Percentiles rank a stretch among this genome's conserved stretches.
Conservation (phyloP, 768 basidiomycete species). For the Paxillus ammoniavirescens region DNA sequence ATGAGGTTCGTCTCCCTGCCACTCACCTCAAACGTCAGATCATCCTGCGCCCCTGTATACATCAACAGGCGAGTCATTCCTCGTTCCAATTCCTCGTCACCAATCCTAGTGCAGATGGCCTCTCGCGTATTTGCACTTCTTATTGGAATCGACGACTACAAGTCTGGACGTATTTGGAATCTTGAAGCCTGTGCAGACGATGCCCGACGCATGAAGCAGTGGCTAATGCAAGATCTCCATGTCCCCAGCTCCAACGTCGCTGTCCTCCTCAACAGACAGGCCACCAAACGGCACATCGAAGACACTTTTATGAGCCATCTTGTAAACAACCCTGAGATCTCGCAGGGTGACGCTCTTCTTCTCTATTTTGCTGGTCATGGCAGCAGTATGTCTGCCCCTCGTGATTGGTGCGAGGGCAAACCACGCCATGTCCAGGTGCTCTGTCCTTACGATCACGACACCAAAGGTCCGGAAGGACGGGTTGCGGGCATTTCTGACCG, state of each 20-base stretch:
- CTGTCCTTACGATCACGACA: slow-evolving; percentile 67
- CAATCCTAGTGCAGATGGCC: slow-evolving; percentile 32
- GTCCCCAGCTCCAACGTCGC: slow-evolving; percentile 60
- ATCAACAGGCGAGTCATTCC: slow-evolving; percentile 9
- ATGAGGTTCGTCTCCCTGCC: neutral
- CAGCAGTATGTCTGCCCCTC: slow-evolving; percentile 53
- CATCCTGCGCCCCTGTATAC: slow-evolving; percentile 1
- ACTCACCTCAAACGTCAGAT: slow-evolving; percentile 8
- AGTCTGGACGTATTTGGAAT: slow-evolving; percentile 63
- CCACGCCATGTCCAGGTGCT: slow-evolving; percentile 51
- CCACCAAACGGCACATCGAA: slow-evolving; percentile 62
- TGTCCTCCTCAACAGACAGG: slow-evolving; percentile 54
- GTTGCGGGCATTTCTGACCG: slow-evolving; percentile 67
- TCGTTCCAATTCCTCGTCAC: slow-evolving; percentile 3
- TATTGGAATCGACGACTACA: slow-evolving; percentile 69
- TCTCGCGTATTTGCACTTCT: slow-evolving; percentile 61
- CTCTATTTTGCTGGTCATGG: slow-evolving; percentile 79
- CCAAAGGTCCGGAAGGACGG: slow-evolving; percentile 42
- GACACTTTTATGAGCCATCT: slow-evolving; percentile 60
- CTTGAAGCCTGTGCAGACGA: slow-evolving; percentile 66
- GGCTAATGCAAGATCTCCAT: slow-evolving; percentile 54
- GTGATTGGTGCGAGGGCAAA: slow-evolving; percentile 54
- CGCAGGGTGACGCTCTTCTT: slow-evolving; percentile 60
- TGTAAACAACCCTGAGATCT: slow-evolving; percentile 58
- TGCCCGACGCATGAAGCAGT: slow-evolving; percentile 55